Evolutionary conservation across 805 yeast genomes (phyloP).

Genomic region (Candida taoyuanica): DNA sequence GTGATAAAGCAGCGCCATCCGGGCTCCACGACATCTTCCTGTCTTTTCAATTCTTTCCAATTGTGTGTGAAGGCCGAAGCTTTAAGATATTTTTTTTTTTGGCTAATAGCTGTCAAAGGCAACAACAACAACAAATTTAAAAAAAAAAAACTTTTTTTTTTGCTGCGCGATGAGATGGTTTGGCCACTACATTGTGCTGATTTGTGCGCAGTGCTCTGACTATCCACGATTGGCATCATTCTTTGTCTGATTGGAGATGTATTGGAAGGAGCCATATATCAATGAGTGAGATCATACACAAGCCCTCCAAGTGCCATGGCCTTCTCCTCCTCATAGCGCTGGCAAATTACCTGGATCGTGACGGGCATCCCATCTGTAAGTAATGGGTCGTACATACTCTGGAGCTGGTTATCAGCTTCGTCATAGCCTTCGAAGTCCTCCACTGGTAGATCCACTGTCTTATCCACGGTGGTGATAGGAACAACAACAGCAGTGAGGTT

Average conservation of each 20-base stretch:
- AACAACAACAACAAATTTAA: too few species aligned
- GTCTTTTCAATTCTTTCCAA: not conserved
- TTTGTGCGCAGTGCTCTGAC: not conserved
- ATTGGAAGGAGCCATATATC: too few species aligned
- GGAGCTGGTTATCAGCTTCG: constrained; percentile 28
- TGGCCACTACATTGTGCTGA: not conserved
- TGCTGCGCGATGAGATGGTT: not conserved
- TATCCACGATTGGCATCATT: not conserved
- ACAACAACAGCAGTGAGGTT: constrained; percentile 63
- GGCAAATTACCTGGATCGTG: constrained; percentile 44
- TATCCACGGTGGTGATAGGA: constrained; percentile 47
- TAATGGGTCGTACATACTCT: constrained; percentile 31
- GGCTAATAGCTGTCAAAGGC: not conserved
- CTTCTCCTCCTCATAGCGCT: constrained; percentile 45
- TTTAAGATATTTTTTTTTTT: not conserved
- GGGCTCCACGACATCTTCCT: constrained; percentile 60
- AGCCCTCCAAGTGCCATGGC: constrained; percentile 39
- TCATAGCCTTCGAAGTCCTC: constrained; percentile 13
- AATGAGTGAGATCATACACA: not conserved
- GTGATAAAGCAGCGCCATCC: constrained; percentile 53
- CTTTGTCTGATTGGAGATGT: too few species aligned
- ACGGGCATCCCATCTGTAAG: constrained; percentile 54
- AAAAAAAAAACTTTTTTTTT: not conserved
- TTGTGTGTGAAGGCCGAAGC: not conserved
- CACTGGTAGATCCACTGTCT: constrained; percentile 43